A percentile compares a stretch with the other conserved stretches of the same genome.
Evolutionary conservation across 2,329 filamentous ascomycete genomes (phyloP).

Genomic region (Aureobasidium pullulans): DNA sequence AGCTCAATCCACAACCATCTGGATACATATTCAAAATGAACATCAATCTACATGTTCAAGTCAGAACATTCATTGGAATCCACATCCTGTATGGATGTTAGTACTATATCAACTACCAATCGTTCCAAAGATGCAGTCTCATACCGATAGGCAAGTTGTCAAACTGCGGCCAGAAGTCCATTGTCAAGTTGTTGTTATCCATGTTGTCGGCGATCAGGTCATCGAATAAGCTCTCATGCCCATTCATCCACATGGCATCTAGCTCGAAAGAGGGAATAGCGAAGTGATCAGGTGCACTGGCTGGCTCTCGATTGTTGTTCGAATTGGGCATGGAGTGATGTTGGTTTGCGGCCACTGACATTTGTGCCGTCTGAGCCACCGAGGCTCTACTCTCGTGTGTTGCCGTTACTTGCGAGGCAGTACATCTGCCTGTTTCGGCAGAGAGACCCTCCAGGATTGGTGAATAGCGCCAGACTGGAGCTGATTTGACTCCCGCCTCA

Average conservation of each 20-base stretch:
- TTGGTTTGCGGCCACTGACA: background rate
- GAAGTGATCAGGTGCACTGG: background rate
- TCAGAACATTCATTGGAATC: no score
- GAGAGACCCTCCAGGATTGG: conserved; percentile 41
- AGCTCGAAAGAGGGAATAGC: background rate
- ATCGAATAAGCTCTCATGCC: background rate
- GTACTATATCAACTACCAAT: no score
- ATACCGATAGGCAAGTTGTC: background rate
- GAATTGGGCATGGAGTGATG: background rate
- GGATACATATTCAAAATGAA: no score
- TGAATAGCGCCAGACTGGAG: conserved; percentile 42
- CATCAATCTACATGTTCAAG: no score
- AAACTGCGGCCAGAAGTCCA: conserved; percentile 9
- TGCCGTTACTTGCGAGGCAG: background rate
- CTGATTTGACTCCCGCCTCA: conserved; percentile 32
- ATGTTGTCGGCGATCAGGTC: background rate
- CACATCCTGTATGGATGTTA: no score
- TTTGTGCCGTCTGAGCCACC: background rate
- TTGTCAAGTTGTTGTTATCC: background rate
- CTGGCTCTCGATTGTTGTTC: background rate
- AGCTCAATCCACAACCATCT: no score
- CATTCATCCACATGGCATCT: background rate
- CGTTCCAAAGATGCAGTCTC: no score
- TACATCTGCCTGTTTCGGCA: background rate
- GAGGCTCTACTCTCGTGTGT: background rate